Percentiles rank a stretch among this genome's conserved stretches.
Evolutionary conservation across 257 asterid genomes (phyloP).

Genomic region (Ilex asprella): DNA sequence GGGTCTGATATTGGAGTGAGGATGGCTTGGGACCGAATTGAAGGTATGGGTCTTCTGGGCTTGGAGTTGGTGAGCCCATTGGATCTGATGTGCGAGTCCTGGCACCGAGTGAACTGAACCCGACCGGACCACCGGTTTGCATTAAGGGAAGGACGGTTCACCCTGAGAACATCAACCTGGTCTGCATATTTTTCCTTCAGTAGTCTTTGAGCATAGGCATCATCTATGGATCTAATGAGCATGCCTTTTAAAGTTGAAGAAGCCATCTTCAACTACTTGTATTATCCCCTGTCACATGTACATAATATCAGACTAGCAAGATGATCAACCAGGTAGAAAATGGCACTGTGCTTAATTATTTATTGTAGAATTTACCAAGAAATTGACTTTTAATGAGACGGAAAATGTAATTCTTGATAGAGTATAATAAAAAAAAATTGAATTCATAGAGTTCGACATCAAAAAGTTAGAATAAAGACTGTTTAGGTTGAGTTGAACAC

Average conservation of each 20-base stretch:
- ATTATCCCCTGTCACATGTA: too few species aligned
- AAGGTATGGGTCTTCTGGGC: conserved; percentile 22
- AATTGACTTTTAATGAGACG: too few species aligned
- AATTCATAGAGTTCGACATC: too few species aligned
- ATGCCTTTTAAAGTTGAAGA: conserved; percentile 35
- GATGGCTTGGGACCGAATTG: conserved; percentile 33
- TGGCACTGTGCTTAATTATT: too few species aligned
- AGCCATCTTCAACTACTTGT: conserved; percentile 29
- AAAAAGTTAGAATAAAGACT: too few species aligned
- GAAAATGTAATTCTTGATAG: too few species aligned
- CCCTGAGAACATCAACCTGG: conserved; percentile 16
- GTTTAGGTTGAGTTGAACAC: too few species aligned
- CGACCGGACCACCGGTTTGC: conserved; percentile 17
- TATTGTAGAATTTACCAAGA: too few species aligned
- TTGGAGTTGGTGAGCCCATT: conserved; percentile 22
- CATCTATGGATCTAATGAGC: conserved; percentile 35
- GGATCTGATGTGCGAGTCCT: conserved; percentile 16
- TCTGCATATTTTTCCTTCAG: conserved; percentile 32
- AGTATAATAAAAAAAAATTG: too few species aligned
- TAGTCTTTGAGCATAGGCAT: conserved; percentile 27
- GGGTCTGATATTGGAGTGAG: conserved; percentile 58
- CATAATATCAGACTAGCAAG: not conserved
- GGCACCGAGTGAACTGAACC: conserved; percentile 26
- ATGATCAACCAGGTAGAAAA: too few species aligned
- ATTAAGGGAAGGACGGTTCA: conserved; percentile 14